These are phyloP conservation scores for Dothideomycetes sp. DNA, from an alignment of 2,329 filamentous ascomycete species.

Conservation along the genomic window DNA sequence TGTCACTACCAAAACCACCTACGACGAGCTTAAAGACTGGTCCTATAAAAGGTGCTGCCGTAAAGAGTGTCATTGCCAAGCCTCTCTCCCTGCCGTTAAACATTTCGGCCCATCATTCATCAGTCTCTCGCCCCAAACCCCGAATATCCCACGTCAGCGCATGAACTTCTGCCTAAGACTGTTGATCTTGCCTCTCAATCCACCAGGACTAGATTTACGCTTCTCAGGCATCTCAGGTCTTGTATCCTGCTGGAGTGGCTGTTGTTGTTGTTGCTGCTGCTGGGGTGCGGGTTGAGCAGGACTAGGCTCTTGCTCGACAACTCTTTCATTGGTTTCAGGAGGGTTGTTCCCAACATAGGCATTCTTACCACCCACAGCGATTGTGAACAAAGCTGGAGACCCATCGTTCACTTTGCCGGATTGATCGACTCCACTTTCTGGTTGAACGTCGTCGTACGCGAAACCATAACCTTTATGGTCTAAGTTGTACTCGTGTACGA, in stretches of 20 bases:
- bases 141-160: too few relatives aligned
- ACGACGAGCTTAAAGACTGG: constrained; percentile 60
- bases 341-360: not conserved
- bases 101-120: too few relatives aligned
- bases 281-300: not conserved
- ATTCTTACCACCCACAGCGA: constrained; percentile 38
- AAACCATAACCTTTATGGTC: constrained; percentile 53
- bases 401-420: constrained; percentile 43
- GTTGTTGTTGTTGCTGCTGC: constrained; percentile 3
- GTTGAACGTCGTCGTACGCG: constrained; percentile 57
- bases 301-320: not conserved
- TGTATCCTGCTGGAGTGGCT: not conserved
- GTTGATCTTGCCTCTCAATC: constrained; percentile 5
- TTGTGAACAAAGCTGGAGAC: constrained; percentile 37
- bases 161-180: constrained; percentile 9
- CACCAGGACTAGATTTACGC: constrained; percentile 3
- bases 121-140: too few relatives aligned
- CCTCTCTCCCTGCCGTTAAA: constrained; percentile 34
- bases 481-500: constrained; percentile 49
- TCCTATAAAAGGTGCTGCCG: constrained; percentile 58
- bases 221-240: not conserved
- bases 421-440: constrained; percentile 47
- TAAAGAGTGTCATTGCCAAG: constrained; percentile 54
- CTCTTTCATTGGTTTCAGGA: not conserved
- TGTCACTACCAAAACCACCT: constrained; percentile 59